Evolutionary conservation across 768 basidiomycete genomes (phyloP), one percentile per base, ranked within the genome.

Genomic region (Coprinopsis cinerea): DNA sequence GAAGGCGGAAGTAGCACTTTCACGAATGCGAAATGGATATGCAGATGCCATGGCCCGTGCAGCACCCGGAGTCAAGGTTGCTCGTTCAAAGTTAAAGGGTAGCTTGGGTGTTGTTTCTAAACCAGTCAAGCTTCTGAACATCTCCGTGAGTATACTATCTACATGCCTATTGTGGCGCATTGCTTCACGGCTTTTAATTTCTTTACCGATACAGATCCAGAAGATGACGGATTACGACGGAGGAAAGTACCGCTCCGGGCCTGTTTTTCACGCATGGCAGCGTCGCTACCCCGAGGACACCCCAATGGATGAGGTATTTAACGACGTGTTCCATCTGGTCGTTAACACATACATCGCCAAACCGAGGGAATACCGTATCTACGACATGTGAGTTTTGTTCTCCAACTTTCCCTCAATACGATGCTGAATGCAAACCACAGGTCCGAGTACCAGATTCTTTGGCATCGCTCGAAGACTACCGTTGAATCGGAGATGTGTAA

Each of bases 211-310:
- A n/a, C n/a, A 47, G 45, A 18, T 47, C 7, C 11, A 11, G 14
- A 47, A 34, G 18, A 18, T 47, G 9, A 47, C 45, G 4, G 45
- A 47, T 23, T 24, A 47, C 18, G 45, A 47, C 24, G 35, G 35
- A n/a, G 45, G 45, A 7, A 32, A 35, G 13, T 47, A 47, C 23
- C 45, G 45, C 2, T n/a, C 45, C 14, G 45, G 45, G 2, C 45
- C 45, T 3, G 10, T 9, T 17, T 47, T 47, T 22, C 15, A 47
- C 35, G 27, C 45, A 3, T 17, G 23, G 3, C 14, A 17, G 2
- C 15, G 14, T 3, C n/a, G 4, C 15, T 35, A 47, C 7, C 15
- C 25, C 22, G 28, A 32, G 28, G 45, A 32, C 20, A 35, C 27
- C 9, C 45, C 28, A 5, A 20, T 20, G 15, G 6, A 18, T 6